These are phyloP conservation scores for Carpinus fangiana DNA, from an alignment of 306 rosid species.

Conservation along the genomic window DNA sequence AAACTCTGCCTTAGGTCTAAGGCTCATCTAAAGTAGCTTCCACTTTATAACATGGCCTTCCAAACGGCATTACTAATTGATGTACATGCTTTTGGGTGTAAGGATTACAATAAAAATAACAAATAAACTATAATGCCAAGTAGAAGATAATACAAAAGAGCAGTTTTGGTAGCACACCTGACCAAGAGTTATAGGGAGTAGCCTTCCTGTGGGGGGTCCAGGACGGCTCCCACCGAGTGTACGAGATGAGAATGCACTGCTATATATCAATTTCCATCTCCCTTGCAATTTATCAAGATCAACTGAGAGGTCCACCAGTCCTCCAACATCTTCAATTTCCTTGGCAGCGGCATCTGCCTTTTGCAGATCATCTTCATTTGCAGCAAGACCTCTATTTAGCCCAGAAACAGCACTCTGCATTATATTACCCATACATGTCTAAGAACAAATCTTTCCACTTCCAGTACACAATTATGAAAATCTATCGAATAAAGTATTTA, in stretches of 20 bases:
- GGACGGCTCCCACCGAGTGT: conserved; percentile 96
- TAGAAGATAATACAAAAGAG: background rate
- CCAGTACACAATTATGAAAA: background rate
- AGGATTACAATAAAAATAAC: background rate
- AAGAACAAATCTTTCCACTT: conserved; percentile 5
- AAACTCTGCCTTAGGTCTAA: background rate
- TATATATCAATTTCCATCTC: conserved; percentile 87
- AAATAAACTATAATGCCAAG: conserved; percentile 1
- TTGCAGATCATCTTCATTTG: conserved; percentile 70
- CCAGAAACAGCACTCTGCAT: conserved; percentile 86
- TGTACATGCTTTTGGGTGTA: background rate
- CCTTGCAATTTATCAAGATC: conserved; percentile 85
- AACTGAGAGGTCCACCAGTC: conserved; percentile 65
- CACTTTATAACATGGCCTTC: background rate
- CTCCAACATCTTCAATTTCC: conserved; percentile 76
- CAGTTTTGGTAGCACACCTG: conserved; percentile 54
- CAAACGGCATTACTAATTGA: background rate
- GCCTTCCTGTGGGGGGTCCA: conserved; percentile 85
- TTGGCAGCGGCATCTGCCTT: conserved; percentile 87
- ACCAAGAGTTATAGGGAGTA: conserved; percentile 90
- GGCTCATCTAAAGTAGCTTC: background rate
- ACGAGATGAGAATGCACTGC: conserved; percentile 89
- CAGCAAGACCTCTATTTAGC: conserved; percentile 93
- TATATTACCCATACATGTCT: conserved; percentile 11
- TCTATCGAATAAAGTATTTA: background rate